A percentile compares a stretch with the other conserved stretches of the same genome.
Evolutionary conservation across 345 rosid genomes (phyloP).

Genomic region (Carallia brachiata): DNA sequence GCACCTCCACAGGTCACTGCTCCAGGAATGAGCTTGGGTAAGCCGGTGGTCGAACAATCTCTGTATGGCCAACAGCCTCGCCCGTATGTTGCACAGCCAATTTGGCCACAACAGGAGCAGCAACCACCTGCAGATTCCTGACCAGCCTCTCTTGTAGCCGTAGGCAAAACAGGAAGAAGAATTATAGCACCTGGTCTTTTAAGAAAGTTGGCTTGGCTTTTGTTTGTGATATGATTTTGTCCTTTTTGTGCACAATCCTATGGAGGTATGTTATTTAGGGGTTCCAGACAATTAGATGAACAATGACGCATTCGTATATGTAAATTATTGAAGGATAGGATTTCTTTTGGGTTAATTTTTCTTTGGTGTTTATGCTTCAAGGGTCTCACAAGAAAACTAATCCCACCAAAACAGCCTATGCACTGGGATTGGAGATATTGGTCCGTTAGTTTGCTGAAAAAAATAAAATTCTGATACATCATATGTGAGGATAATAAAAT

Average conservation of each 20-base stretch:
- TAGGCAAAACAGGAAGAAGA: background rate
- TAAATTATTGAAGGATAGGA: too few species aligned
- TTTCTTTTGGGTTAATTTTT: too few species aligned
- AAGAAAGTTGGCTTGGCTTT: background rate
- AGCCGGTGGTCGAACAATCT: conserved; percentile 23
- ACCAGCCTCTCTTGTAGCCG: background rate
- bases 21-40: conserved; percentile 16
- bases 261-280: conserved; percentile 5
- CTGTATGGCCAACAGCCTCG: conserved; percentile 32
- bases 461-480: too few species aligned
- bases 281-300: conserved; percentile 9
- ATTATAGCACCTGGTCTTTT: background rate
- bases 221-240: background rate
- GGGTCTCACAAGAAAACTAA: too few species aligned
- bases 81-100: conserved; percentile 20
- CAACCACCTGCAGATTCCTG: conserved; percentile 29
- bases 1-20: conserved; percentile 30
- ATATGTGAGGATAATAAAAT: too few species aligned
- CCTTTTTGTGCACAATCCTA: background rate
- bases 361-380: too few species aligned
- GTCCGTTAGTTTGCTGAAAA: too few species aligned
- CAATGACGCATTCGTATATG: background rate
- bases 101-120: conserved; percentile 33
- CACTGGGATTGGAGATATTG: too few species aligned
- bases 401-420: too few species aligned